These are phyloP conservation scores for Pleurotus tuoliensis DNA, from an alignment of 768 basidiomycete genomes.

Conservation along the genomic window DNA sequence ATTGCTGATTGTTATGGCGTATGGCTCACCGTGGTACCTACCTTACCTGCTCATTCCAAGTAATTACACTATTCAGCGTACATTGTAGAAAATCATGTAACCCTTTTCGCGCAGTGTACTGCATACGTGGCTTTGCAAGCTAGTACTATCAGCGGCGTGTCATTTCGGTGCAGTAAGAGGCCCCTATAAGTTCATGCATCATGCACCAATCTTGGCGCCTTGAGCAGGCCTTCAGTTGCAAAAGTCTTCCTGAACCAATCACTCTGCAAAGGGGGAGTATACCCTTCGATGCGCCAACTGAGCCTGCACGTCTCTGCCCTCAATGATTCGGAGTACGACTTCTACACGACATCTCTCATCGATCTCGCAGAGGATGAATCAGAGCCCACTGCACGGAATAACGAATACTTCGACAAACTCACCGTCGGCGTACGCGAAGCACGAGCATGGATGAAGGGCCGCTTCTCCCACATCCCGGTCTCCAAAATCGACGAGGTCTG, in stretches of 20 bases:
- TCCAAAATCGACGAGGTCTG: slow-evolving; percentile 57
- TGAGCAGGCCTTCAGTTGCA: not conserved
- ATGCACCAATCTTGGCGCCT: not conserved
- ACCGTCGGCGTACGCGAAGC: slow-evolving; percentile 60
- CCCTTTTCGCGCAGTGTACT: too few species aligned
- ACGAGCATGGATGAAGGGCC: slow-evolving; percentile 71
- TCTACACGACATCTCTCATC: slow-evolving; percentile 59
- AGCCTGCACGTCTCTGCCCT: slow-evolving; percentile 73
- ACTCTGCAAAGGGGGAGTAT: not conserved
- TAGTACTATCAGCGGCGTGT: too few species aligned
- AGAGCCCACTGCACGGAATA: slow-evolving; percentile 23
- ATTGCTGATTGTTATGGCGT: slow-evolving; percentile 27
- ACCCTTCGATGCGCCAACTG: slow-evolving; percentile 48
- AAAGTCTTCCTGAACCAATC: too few species aligned
- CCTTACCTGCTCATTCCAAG: not conserved
- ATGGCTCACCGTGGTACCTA: slow-evolving; percentile 22
- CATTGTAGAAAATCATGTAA: too few species aligned
- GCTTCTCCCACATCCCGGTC: slow-evolving; percentile 53
- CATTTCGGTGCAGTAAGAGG: not conserved
- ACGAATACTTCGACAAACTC: slow-evolving; percentile 51
- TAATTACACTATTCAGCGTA: too few species aligned
- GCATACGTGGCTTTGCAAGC: too few species aligned
- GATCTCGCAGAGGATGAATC: slow-evolving; percentile 40
- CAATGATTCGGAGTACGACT: slow-evolving; percentile 64
- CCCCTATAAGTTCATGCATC: not conserved